phyloP scores from a whole-genome alignment of 768 basidiomycete genomes.

The Boletus sp. region DNA sequence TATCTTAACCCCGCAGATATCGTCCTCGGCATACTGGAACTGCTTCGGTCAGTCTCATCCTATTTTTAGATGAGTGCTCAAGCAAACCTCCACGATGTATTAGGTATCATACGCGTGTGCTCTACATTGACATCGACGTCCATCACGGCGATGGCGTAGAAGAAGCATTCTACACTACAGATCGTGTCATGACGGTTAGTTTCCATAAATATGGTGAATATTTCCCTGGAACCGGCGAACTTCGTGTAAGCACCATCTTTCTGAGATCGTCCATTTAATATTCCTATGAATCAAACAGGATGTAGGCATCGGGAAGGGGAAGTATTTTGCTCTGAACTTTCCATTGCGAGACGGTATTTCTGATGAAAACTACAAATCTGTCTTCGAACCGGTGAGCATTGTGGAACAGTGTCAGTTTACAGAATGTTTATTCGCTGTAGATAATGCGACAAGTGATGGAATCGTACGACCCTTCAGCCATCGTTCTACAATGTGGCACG shows the following conservation, averaged over 20 bases:
- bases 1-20: slow-evolving; percentile 62
- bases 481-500: slow-evolving; percentile 96
- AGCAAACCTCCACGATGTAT: background rate
- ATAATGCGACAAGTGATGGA: slow-evolving; percentile 94
- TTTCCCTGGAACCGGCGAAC: slow-evolving; percentile 98
- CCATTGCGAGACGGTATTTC: slow-evolving; percentile 93
- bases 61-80: background rate
- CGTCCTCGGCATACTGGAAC: slow-evolving; percentile 93
- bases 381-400: slow-evolving; percentile 86
- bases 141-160: slow-evolving; percentile 99
- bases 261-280: background rate
- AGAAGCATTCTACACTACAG: slow-evolving; percentile 98
- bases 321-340: slow-evolving; percentile 92
- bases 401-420: background rate
- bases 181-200: slow-evolving; percentile 96
- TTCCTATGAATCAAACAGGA: slow-evolving; percentile 51
- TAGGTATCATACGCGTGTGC: slow-evolving; percentile 89
- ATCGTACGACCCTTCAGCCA: slow-evolving; percentile 89
- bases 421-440: slow-evolving; percentile 38
- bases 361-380: slow-evolving; percentile 91
- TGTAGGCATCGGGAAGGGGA: slow-evolving; percentile 90
- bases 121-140: slow-evolving; percentile 98
- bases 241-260: slow-evolving; percentile 56
- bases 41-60: slow-evolving; percentile 60
- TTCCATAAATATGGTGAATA: slow-evolving; percentile 99